Evolutionary conservation across 345 rosid species (phyloP), one percentile per base, ranked within the genome.

Genomic region (Salix arbutifolia): DNA sequence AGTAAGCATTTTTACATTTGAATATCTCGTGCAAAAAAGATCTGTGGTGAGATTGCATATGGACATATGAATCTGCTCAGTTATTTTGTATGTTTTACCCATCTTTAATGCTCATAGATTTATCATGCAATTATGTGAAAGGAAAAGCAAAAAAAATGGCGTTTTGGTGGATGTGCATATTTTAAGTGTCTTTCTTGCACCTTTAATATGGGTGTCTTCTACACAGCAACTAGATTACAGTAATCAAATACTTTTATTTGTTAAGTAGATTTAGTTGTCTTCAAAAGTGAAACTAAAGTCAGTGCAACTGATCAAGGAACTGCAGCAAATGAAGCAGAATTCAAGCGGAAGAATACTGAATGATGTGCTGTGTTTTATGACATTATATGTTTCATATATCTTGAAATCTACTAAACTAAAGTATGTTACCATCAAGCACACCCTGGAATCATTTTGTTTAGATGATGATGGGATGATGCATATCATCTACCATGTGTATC

Each of bases 1-100:
- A 81, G 99, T 86, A 67, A 82, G 88, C 40, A n/a, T 42, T 69
- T 70, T 67, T 40, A 40, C 44, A 67, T 12, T 67, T 30, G 17
- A 25, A n/a, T 38, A 40, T 50, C 67, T 35, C 60, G 38, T 65
- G 48, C 33, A 33, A 11, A 38, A 60, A 35, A 44, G 70, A 42
- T 56, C 13, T 56, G 60, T n/a, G 13, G 13, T n/a, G 26, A 56
- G 26, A 56, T 23, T 56, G 62, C 62, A 56, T n/a, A 3, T 56
- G 28, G 62, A 10, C 28, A n/a, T 9, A 9, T 56, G 62, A 9
- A 56, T 23, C 26, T 21, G 62, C 62, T n/a, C 12, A 25, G 10
- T n/a, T 1, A 56, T 56, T 1, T 56, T 56, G 28, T 56, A 0
- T 3, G 6, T 56, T 3, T 4, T 56, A 12, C 62, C 62, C 62